Evolutionary conservation across 1,139 yeast genomes (phyloP), one percentile per base, ranked within the genome.

Genomic region (Nakaseomyces bracarensis): DNA sequence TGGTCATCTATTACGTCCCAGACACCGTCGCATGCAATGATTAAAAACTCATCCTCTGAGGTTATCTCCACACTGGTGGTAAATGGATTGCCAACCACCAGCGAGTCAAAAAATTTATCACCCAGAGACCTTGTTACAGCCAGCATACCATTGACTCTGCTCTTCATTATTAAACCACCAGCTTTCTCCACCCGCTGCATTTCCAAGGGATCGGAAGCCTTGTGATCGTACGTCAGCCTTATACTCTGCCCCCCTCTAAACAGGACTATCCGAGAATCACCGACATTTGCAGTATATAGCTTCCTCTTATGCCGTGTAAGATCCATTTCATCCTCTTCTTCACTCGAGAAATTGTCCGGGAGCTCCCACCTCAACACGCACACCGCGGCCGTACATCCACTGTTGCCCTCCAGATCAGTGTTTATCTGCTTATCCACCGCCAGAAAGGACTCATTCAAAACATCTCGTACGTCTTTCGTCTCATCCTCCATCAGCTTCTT

Each of bases 321-420:
- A 39, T 60, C 54, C 27, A 51, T 47, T 4, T 23, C 28, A n/a
- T 39, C 48, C 16, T 49, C 51, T 29, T 45, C 46, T 4, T 40
- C 39, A 14, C 38, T 44, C 4, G 53, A 45, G 18, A 44, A 30
- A 26, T 58, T 64, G 30, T 64, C 66, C 4, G 72, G 72, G 34
- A 72, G 68, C 53, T 89, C 96, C 96, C 96, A 87, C 44, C 95
- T 69, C 44, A 87, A 64, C 1, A 91, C 79, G 1, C 96, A 96
- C 19, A 89, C 96, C 0, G 95, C 96, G 0, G 96, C 98, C 0
- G 99, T 93, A 52, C 94, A 80, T 0, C 98, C 98, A 45, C 93
- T 77, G 43, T 75, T 76, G 14, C 82, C 91, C 47, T 77, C 77
- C 23, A 70, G 53, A 38, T 63, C 60, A 43, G 74, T 68, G 38